Conservation (phyloP, 805 yeast species). For the Metschnikowia continentalis region DNA sequence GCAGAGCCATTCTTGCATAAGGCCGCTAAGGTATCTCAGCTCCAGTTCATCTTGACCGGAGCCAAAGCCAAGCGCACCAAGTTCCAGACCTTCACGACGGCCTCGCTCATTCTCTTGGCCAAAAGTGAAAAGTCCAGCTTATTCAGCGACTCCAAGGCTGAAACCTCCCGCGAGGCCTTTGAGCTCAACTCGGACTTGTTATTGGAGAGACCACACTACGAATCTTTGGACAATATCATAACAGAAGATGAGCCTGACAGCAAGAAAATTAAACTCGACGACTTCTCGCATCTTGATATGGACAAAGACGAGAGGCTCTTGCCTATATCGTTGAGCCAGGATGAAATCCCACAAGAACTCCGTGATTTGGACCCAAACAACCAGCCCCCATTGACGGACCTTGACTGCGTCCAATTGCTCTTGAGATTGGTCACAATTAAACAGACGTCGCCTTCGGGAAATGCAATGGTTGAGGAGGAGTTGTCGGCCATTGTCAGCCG, state of each 20-base stretch:
- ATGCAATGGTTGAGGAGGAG: slow-evolving; percentile 75
- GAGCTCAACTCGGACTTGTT: slow-evolving; percentile 71
- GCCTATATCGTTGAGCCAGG: slow-evolving; percentile 60
- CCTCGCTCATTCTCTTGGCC: slow-evolving; percentile 77
- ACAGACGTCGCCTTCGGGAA: slow-evolving; percentile 68
- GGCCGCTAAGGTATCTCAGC: slow-evolving; percentile 55
- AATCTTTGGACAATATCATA: slow-evolving; percentile 46
- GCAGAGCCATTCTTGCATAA: slow-evolving; percentile 51
- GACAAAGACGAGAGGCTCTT: slow-evolving; percentile 39
- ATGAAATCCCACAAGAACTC: slow-evolving; percentile 56
- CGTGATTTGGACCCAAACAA: slow-evolving; percentile 67
- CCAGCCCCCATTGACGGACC: slow-evolving; percentile 67
- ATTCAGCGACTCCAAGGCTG: slow-evolving; percentile 17
- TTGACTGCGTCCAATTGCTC: slow-evolving; percentile 72
- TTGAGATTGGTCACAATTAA: slow-evolving; percentile 60
- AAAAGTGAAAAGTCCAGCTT: slow-evolving; percentile 34
- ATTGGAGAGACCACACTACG: slow-evolving; percentile 71
- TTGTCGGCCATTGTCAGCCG: slow-evolving; percentile 72
- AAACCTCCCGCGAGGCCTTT: slow-evolving; percentile 49
- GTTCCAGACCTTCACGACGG: slow-evolving; percentile 65
- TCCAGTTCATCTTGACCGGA: slow-evolving; percentile 73
- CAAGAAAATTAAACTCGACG: slow-evolving; percentile 41
- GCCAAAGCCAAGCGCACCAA: slow-evolving; percentile 85
- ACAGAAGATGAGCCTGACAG: slow-evolving; percentile 26
- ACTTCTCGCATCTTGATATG: slow-evolving; percentile 16